Evolutionary conservation across 2,329 filamentous ascomycete species (phyloP), one percentile per base, ranked within the genome.

Genomic region (Ophiocordyceps unilateralis): DNA sequence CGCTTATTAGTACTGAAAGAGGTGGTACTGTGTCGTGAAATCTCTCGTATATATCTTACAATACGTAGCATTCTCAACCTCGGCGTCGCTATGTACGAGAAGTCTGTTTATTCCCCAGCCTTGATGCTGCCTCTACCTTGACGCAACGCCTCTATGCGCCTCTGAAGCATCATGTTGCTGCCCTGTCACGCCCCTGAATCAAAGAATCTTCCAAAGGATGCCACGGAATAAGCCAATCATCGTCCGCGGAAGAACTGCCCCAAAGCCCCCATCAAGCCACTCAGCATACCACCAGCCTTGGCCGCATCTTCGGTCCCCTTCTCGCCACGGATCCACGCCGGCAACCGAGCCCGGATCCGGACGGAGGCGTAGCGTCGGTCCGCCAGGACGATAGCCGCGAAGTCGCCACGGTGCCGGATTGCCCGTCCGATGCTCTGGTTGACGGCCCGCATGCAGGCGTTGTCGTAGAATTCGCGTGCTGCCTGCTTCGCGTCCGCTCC

Each of bases 371-470:
- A 98, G 42, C 91, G 69, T 48, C 73, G 69, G 60, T 98, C 91
- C 28, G 91, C 66, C 55, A 98, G 71, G 44, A 95, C 63, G 48
- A 98, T 95, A 15, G 83, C 79, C 5, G 91, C 91, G 61, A 93
- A 96, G 61, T 98, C 91, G 21, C 74, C 76, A 44, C 72, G 74
- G 57, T 98, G 91, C 40, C 91, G 70, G 52, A 98, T 95, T 1
- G 87, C 91, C 45, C 91, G 70, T 1, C 91, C 91, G 51, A 98
- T 88, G 55, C 85, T 91, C 65, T 98, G 91, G 58, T 98, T 98
- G 5, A 98, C 91, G 5, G 88, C 86, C 34, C 91, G 73, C 88
- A 98, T 95, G 58, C 88, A 95, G 0, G 85, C 77, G 56, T 96
- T 96, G 58, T 95, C 87, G 56, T 93, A 93, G 55, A 85, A 93